These are phyloP conservation scores for Xylariaceae sp. DNA, from an alignment of 2,329 filamentous ascomycete genomes.

Conservation along the genomic window DNA sequence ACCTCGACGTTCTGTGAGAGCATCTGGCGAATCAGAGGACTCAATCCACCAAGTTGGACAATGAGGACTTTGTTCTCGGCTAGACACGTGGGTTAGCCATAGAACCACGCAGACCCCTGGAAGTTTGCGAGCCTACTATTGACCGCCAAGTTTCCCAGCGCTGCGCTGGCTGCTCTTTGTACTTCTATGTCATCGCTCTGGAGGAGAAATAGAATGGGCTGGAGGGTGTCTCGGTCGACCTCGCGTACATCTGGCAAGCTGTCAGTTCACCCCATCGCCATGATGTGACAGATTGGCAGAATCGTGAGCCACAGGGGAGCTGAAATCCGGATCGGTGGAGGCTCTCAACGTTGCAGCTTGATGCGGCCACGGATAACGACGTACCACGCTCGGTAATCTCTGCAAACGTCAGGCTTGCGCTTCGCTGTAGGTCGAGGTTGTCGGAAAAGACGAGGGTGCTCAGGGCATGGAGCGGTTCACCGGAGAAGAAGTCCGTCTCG, in stretches of 20 bases:
- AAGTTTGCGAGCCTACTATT: slow-evolving; percentile 87
- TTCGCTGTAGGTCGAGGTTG: slow-evolving; percentile 95
- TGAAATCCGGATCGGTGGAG: not conserved
- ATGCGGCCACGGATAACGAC: slow-evolving; percentile 5
- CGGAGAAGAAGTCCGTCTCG: slow-evolving; percentile 97
- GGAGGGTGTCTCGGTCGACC: slow-evolving; percentile 88
- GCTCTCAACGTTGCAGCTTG: too few species aligned
- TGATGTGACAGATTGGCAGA: not conserved
- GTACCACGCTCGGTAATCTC: slow-evolving; percentile 97
- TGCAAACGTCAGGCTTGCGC: slow-evolving; percentile 95
- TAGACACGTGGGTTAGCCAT: slow-evolving; percentile 29
- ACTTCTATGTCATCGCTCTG: slow-evolving; percentile 96
- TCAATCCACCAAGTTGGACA: slow-evolving; percentile 82
- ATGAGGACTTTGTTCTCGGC: slow-evolving; percentile 98
- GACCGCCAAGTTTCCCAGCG: slow-evolving; percentile 90
- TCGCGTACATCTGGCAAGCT: slow-evolving; percentile 74
- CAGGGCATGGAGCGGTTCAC: slow-evolving; percentile 85
- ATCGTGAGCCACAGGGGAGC: not conserved
- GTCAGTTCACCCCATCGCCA: slow-evolving; percentile 7
- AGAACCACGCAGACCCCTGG: not conserved
- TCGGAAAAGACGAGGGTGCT: slow-evolving; percentile 97
- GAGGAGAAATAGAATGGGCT: slow-evolving; percentile 90
- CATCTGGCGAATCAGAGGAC: slow-evolving; percentile 94
- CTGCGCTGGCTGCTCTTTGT: slow-evolving; percentile 90
- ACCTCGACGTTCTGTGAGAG: slow-evolving; percentile 96